Evolutionary conservation across 164 flowering plant species (phyloP).

Genomic region (Paratinospora sagittata): DNA sequence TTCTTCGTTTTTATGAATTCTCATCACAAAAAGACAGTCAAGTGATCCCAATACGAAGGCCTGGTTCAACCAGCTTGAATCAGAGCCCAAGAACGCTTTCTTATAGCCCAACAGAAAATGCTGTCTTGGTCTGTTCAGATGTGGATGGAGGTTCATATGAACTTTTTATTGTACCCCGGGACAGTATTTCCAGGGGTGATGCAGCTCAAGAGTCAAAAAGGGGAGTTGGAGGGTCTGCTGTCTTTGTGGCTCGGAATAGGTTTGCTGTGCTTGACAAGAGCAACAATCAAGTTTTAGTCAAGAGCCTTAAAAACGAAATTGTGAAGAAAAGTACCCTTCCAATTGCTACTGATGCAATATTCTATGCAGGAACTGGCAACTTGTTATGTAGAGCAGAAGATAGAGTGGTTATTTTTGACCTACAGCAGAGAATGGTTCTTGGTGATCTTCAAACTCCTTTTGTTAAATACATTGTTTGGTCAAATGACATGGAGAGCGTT

Average conservation of each 20-base stretch:
- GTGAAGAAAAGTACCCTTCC: slow-evolving; percentile 46
- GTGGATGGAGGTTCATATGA: slow-evolving; percentile 50
- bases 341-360: slow-evolving; percentile 41
- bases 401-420: slow-evolving; percentile 42
- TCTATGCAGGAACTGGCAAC: slow-evolving; percentile 43
- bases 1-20: slow-evolving; percentile 37
- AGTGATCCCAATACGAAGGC: slow-evolving; percentile 40
- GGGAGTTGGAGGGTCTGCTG: slow-evolving; percentile 45
- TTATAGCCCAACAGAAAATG: slow-evolving; percentile 48
- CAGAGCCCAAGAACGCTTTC: slow-evolving; percentile 43
- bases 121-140: slow-evolving; percentile 41
- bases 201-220: slow-evolving; percentile 37
- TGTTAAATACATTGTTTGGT: slow-evolving; percentile 44
- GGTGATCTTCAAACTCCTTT: slow-evolving; percentile 46
- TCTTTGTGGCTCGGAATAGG: slow-evolving; percentile 46
- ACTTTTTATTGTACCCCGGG: slow-evolving; percentile 38
- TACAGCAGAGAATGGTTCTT: slow-evolving; percentile 39
- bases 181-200: slow-evolving; percentile 35
- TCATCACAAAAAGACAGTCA: slow-evolving; percentile 44
- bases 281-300: slow-evolving; percentile 42
- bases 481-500: slow-evolving; percentile 45
- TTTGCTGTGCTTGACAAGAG: slow-evolving; percentile 52
- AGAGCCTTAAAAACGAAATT: slow-evolving; percentile 47
- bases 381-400: slow-evolving; percentile 46
- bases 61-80: slow-evolving; percentile 40